Evolutionary conservation across 768 basidiomycete genomes (phyloP).

Genomic region (Dioszegia crocea): DNA sequence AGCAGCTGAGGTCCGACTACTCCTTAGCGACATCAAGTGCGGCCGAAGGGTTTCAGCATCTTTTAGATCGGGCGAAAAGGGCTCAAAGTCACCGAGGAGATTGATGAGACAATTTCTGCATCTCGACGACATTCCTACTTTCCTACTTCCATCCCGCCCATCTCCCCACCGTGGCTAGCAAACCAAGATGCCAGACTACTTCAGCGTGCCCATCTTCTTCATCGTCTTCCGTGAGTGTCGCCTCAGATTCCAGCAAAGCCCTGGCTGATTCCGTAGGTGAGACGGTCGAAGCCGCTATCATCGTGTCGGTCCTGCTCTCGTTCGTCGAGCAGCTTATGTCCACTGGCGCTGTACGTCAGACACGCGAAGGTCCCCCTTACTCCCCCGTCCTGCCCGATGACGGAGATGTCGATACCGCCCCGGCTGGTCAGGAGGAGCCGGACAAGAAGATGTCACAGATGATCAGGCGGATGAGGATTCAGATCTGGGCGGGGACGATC

Average conservation of each 20-base stretch:
- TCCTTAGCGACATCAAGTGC: no score
- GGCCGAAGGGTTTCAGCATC: no score
- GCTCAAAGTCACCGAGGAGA: no score
- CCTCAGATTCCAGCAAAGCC: not conserved
- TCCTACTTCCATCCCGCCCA: no score
- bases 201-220: slow-evolving; percentile 91
- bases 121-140: no score
- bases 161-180: no score
- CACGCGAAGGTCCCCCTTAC: not conserved
- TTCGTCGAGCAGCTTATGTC: slow-evolving; percentile 68
- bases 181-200: slow-evolving; percentile 45
- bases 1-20: no score
- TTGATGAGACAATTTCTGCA: no score
- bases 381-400: not conserved
- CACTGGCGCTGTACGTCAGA: slow-evolving; percentile 23
- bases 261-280: slow-evolving; percentile 53
- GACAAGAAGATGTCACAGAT: slow-evolving; percentile 14
- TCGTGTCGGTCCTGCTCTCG: slow-evolving; percentile 84
- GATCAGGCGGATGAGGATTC: slow-evolving; percentile 60
- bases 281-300: slow-evolving; percentile 86
- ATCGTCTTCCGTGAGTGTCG: slow-evolving; percentile 69
- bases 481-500: slow-evolving; percentile 72
- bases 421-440: no score
- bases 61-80: no score
- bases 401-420: no score